Evolutionary conservation across 2,329 filamentous ascomycete species (phyloP).

Genomic region (Aureobasidium sp.): DNA sequence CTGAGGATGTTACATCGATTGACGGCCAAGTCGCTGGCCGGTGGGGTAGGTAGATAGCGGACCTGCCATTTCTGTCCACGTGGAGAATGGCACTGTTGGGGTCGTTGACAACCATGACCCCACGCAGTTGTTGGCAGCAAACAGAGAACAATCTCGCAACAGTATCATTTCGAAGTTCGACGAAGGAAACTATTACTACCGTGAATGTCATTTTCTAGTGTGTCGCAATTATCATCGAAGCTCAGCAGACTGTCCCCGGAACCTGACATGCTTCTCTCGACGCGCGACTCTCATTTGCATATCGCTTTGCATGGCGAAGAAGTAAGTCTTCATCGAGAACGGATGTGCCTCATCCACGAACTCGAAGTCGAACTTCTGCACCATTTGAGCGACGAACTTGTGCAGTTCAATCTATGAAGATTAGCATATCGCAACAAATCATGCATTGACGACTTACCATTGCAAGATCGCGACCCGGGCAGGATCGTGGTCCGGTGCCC

Average conservation of each 20-base stretch:
- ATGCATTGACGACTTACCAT: neutral
- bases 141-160: no score
- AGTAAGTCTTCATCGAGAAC: conserved; percentile 11
- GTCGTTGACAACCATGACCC: neutral
- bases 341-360: conserved; percentile 14
- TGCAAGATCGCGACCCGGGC: conserved; percentile 17
- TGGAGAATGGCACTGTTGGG: neutral
- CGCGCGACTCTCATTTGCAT: conserved; percentile 2
- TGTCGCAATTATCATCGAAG: neutral
- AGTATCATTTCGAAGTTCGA: no score
- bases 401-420: conserved; percentile 14
- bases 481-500: conserved; percentile 17
- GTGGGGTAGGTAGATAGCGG: neutral
- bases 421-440: neutral
- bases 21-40: neutral
- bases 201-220: neutral
- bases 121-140: neutral
- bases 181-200: neutral
- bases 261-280: neutral
- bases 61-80: neutral
- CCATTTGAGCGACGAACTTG: conserved; percentile 16
- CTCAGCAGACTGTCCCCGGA: neutral
- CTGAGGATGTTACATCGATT: neutral
- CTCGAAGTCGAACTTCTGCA: conserved; percentile 16
- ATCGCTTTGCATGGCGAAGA: conserved; percentile 15